These are phyloP conservation scores for Rhodotorula sp. DNA, from an alignment of 1,284 basidiomycete genomes.

Conservation along the genomic window DNA sequence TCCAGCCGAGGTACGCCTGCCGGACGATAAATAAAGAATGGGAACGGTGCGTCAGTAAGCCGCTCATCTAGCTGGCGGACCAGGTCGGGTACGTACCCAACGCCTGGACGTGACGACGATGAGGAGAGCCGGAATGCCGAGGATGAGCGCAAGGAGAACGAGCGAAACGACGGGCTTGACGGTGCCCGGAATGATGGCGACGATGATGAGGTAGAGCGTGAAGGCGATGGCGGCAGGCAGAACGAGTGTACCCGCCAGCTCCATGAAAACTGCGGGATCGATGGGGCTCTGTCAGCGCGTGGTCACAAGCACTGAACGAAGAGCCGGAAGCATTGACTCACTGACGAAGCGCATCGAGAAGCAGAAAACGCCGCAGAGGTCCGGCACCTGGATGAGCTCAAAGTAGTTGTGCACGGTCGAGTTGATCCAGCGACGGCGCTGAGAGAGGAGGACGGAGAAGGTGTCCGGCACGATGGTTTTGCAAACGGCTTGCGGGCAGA, in stretches of 20 bases:
- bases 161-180: conserved; percentile 44
- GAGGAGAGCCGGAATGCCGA: conserved; percentile 53
- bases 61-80: background rate
- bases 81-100: conserved; percentile 41
- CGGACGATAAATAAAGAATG: background rate
- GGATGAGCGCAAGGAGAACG: conserved; percentile 50
- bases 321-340: conserved; percentile 3
- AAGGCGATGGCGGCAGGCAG: conserved; percentile 54
- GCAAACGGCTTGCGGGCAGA: conserved; percentile 53
- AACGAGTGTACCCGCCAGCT: conserved; percentile 53
- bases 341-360: conserved; percentile 53
- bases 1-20: conserved; percentile 52
- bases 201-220: conserved; percentile 49
- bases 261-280: conserved; percentile 49
- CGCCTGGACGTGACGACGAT: conserved; percentile 51
- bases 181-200: conserved; percentile 44
- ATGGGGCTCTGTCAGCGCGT: too few species aligned
- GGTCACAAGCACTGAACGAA: too few species aligned
- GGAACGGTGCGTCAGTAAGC: background rate
- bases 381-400: conserved; percentile 52
- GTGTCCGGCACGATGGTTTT: conserved; percentile 55
- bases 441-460: conserved; percentile 52
- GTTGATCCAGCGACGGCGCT: conserved; percentile 55
- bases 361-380: conserved; percentile 54
- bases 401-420: conserved; percentile 55